phyloP scores from a whole-genome alignment of 768 basidiomycete genomes.

The Russula compacta region DNA sequence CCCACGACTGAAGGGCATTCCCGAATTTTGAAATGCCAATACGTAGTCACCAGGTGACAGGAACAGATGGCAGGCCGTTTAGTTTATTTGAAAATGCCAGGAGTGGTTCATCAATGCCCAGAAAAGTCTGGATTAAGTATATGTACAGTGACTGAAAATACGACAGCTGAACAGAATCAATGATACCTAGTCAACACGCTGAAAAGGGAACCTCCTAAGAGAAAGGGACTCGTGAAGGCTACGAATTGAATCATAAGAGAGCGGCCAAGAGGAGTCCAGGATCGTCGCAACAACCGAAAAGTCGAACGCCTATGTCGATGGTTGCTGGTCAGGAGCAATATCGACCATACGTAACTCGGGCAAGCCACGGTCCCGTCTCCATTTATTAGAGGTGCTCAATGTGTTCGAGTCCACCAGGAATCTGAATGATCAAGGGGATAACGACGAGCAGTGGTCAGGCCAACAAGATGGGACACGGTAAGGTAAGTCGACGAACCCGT shows the following conservation, averaged over 20 bases:
- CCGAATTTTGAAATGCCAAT: background rate
- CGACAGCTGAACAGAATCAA: conserved; percentile 2
- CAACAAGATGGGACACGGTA: background rate
- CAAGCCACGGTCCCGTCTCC: conserved; percentile 80
- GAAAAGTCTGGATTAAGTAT: conserved; percentile 1
- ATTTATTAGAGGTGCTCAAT: conserved; percentile 68
- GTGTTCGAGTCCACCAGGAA: conserved; percentile 72
- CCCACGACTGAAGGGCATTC: background rate
- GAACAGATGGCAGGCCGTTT: background rate
- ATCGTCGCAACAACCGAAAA: background rate
- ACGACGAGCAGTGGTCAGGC: background rate
- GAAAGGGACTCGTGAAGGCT: background rate
- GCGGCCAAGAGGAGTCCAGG: background rate
- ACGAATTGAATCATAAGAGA: background rate
- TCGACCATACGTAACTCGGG: conserved; percentile 53
- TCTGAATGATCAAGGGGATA: conserved; percentile 31
- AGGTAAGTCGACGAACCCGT: conserved; percentile 46
- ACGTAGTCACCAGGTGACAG: background rate
- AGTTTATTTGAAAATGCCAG: background rate
- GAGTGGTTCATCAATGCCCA: background rate
- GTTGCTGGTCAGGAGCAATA: conserved; percentile 28
- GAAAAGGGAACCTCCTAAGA: background rate
- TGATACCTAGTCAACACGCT: background rate
- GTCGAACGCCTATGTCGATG: background rate
- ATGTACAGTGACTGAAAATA: conserved; percentile 9